Evolutionary conservation across 2,329 filamentous ascomycete genomes (phyloP), one percentile per base, ranked within the genome.

Genomic region (Microcyclospora tardicrescens): DNA sequence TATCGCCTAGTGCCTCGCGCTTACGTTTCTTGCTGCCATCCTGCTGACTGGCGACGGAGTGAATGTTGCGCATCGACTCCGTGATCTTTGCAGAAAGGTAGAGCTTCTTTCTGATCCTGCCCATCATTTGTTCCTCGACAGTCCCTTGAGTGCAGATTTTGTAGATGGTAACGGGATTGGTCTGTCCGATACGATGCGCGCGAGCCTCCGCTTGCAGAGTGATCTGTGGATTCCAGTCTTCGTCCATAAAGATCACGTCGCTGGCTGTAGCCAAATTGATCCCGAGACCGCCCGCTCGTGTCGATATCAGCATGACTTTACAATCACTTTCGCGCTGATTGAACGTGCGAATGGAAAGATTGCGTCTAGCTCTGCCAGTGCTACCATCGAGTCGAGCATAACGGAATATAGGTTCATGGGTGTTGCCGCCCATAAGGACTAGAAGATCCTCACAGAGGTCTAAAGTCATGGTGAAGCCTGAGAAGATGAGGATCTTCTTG

Each of bases 61-160:
- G 68, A 6, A 73, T 64, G 45, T 68, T 71, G 32, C 67, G 62
- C 69, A 76, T 74, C 1, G 66, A 67, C 43, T 76, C 73, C 0
- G 71, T 76, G 13, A 77, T 71, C 48, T 75, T 77, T 0, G 70
- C 64, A 0, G 72, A 75, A 0, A 78, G 59, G 43, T 77, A 77
- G 0, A 77, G 59, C 55, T 78, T 79, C 61, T 78, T 78, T 6
- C 66, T 62, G n/a, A 75, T 69, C 1, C 71, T 60, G 0, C 69
- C 64, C 52, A 71, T 63, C 68, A 75, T 75, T 41, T 75, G 72
- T 43, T 73, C 69, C 43, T 75, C 72, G 0, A 75, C 68, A 0
- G 72, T 75, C 1, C 72, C 72, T 38, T 67, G 67, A 0, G 72
- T 70, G 43, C 69, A 71, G 0, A 75, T 56, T 45, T 73, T 72